These are phyloP conservation scores for Terfezia boudieri DNA, from an alignment of 495 filamentous ascomycete genomes.

Conservation along the genomic window DNA sequence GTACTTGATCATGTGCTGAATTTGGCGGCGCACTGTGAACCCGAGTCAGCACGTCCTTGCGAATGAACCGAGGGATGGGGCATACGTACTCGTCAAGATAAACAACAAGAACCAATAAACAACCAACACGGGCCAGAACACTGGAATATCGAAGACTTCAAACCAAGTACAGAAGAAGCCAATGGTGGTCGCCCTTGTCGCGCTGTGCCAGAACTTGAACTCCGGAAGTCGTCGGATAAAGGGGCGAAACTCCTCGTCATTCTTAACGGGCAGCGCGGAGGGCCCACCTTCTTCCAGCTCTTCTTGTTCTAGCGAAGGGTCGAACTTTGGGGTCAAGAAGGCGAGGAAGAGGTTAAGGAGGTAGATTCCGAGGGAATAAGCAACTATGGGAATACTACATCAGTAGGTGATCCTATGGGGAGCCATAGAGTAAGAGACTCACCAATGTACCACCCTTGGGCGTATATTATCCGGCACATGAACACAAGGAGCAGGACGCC, in stretches of 20 bases:
- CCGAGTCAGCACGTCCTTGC: slow-evolving; percentile 1
- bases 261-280: slow-evolving; percentile 64
- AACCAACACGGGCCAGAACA: slow-evolving; percentile 96
- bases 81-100: slow-evolving; percentile 62
- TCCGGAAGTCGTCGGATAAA: slow-evolving; percentile 91
- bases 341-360: slow-evolving; percentile 98
- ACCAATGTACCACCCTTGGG: slow-evolving; percentile 99
- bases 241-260: slow-evolving; percentile 89
- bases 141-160: slow-evolving; percentile 78
- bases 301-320: slow-evolving; percentile 86
- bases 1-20: slow-evolving; percentile 99
- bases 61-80: not conserved
- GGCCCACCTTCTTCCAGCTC: slow-evolving; percentile 83
- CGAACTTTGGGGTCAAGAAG: slow-evolving; percentile 95
- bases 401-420: not conserved
- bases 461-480: slow-evolving; percentile 67
- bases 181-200: slow-evolving; percentile 67
- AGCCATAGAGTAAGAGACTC: slow-evolving; percentile 17
- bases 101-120: slow-evolving; percentile 98
- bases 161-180: slow-evolving; percentile 84
- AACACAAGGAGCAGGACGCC: slow-evolving; percentile 51
- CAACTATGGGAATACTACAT: slow-evolving; percentile 32
- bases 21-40: slow-evolving; percentile 72
- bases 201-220: slow-evolving; percentile 98
- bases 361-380: slow-evolving; percentile 96